Conservation (phyloP, 192 early-diverging fungal genomes). For the Backusella psychrophila region DNA sequence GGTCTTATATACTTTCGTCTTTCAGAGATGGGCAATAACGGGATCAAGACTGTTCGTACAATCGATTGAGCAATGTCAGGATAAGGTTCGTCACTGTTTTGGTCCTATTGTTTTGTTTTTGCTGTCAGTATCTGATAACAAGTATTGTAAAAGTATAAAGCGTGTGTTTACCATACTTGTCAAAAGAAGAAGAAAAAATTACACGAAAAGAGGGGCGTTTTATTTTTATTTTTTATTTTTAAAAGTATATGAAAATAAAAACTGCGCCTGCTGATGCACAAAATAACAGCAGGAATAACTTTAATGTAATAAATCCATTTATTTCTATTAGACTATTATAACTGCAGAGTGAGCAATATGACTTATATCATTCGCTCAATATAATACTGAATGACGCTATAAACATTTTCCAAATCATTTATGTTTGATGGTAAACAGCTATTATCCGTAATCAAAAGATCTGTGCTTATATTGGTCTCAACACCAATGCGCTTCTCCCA, state of each 20-base stretch:
- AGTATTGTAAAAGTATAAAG: not conserved
- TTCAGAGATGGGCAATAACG: not conserved
- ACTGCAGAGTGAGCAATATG: not conserved
- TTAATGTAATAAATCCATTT: not conserved
- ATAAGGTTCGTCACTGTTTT: not conserved
- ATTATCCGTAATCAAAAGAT: not conserved
- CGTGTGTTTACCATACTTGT: not conserved
- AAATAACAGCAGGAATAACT: not conserved
- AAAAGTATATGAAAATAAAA: too few relatives aligned
- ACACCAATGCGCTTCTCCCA: not conserved
- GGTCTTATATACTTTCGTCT: not conserved
- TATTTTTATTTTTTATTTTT: too few relatives aligned
- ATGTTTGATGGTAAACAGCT: not conserved
- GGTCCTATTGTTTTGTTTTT: not conserved
- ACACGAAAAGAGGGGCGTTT: not conserved
- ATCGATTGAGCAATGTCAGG: not conserved
- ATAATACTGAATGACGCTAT: not conserved
- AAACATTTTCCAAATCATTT: not conserved
- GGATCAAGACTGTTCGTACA: not conserved
- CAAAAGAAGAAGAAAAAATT: not conserved
- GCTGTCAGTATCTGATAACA: not conserved
- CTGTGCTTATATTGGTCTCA: not conserved
- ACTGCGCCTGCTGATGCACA: not conserved
- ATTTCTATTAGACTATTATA: not conserved
- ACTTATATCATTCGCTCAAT: not conserved